Evolutionary conservation across 78 protist species (phyloP).

Genomic region (Dictyostelium brefeldianum): DNA sequence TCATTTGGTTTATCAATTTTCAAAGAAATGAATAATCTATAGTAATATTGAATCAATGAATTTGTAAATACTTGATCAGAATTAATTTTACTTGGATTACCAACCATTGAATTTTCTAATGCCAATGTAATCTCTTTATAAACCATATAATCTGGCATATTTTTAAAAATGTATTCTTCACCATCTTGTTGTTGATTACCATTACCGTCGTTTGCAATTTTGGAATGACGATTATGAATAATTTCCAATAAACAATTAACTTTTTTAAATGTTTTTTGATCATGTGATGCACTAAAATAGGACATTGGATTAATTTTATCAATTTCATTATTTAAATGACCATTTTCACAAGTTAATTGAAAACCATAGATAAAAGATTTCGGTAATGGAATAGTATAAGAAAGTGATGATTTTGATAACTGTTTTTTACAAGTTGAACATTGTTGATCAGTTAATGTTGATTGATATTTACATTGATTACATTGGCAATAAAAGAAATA

Average conservation of each 20-base stretch:
- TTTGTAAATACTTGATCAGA: constrained; percentile 9
- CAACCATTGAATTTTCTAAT: background rate
- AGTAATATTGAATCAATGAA: background rate
- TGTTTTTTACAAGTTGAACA: background rate
- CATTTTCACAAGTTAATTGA: background rate
- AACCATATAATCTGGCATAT: constrained; percentile 1
- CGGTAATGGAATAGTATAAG: background rate
- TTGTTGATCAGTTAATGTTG: background rate
- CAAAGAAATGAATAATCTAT: background rate
- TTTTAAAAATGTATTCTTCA: background rate
- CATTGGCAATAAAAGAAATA: constrained; percentile 65
- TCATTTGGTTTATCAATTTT: background rate
- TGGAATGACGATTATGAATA: background rate
- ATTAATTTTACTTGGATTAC: background rate
- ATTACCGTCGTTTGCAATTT: background rate
- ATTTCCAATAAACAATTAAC: background rate
- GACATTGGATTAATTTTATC: background rate
- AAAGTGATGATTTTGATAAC: background rate
- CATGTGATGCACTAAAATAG: background rate
- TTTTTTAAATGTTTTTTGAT: background rate
- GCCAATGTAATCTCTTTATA: background rate
- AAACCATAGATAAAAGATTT: background rate
- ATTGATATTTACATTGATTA: constrained; percentile 13
- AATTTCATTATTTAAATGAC: background rate
- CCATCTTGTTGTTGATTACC: too few relatives aligned